phyloP scores from a whole-genome alignment of 805 yeast species.

The Clavispora carvajalis region DNA sequence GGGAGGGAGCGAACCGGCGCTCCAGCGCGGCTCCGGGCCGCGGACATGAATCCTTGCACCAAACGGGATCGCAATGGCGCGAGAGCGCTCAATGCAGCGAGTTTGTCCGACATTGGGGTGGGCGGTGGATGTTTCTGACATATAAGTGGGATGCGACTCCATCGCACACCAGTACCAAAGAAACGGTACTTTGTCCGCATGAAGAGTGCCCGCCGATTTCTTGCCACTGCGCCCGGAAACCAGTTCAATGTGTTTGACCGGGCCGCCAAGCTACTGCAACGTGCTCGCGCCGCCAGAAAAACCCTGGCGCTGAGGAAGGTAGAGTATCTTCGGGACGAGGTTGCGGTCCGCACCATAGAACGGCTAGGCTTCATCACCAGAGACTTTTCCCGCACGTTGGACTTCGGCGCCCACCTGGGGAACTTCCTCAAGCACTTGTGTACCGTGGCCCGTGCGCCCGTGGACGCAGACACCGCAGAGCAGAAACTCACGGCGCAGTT shows the following conservation, averaged over 20 bases:
- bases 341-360: constrained; percentile 68
- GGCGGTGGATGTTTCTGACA: not conserved
- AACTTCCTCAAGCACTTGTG: constrained; percentile 45
- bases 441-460: constrained; percentile 19
- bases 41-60: not conserved
- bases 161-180: not conserved
- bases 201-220: not conserved
- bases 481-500: constrained; percentile 35
- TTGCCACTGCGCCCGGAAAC: constrained; percentile 3
- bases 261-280: constrained; percentile 53
- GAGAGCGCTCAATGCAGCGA: not conserved
- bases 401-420: constrained; percentile 73
- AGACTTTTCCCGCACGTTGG: constrained; percentile 54
- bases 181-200: not conserved
- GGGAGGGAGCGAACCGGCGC: not conserved
- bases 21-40: not conserved
- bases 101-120: not conserved
- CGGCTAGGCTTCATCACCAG: constrained; percentile 69
- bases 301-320: constrained; percentile 46
- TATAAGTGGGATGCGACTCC: constrained; percentile 1
- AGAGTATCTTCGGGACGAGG: constrained; percentile 72
- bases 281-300: constrained; percentile 45
- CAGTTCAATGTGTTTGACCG: constrained; percentile 55
- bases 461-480: constrained; percentile 27
- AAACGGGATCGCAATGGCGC: not conserved